Evolutionary conservation across 306 rosid species (phyloP), one percentile per base, ranked within the genome.

Genomic region (Dryas octopetala): DNA sequence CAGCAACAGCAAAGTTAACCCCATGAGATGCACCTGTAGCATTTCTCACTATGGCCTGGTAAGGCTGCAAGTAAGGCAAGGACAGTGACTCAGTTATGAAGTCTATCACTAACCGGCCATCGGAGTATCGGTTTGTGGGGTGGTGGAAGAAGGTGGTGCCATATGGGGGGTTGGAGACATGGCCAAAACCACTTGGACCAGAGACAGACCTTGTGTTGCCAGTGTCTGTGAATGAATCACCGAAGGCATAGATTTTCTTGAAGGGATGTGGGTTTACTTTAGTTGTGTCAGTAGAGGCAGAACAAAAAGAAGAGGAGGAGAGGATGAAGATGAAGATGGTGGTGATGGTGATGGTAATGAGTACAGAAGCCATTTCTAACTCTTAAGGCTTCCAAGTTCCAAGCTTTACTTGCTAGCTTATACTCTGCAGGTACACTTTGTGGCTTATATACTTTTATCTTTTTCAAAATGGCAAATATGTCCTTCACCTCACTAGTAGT

Each of bases 171-270:
- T 72, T 87, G 7, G 92, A 86, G 2, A 91, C 97, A 53, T 95
- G 93, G 76, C 93, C 96, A 59, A 95, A 95, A 2, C 97, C 90
- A 16, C 74, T 80, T 3, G 99, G 99, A n/a, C 99, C 97, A 0
- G 85, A 58, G 4, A 46, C 85, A 1, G 81, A 87, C 55, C 76
- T 75, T 10, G 97, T 92, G 90, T 95, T 95, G 72, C 99, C 99
- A 0, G 99, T 95, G 93, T 95, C 99, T 0, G 99, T 95, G 75
- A 90, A 95, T 0, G 99, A 95, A 80, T 95, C 97, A 0, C 99
- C 99, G 17, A 92, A 95, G 62, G 97, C 99, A 15, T 76, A 95
- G 13, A 95, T 85, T 85, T 78, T 89, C 63, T 90, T 83, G 81
- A 95, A 95, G 66, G 89, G 86, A 49, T 53, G 80, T 16, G 88